Conservation (phyloP, 1,284 basidiomycete species). For the Exobasidium rhododendri region DNA sequence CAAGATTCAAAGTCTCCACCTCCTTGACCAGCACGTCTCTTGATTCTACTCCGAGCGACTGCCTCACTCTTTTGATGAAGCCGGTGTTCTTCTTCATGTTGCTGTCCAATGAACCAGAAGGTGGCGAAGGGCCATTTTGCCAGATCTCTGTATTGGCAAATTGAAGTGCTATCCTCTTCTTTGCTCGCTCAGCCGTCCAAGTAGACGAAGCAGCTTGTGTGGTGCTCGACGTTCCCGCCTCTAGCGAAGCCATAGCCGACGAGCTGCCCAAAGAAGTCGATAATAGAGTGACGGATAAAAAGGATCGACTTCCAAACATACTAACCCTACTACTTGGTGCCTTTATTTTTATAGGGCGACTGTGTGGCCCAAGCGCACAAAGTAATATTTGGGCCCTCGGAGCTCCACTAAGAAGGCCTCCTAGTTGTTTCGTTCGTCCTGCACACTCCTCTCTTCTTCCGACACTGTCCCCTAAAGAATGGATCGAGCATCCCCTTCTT, state of each 20-base stretch:
- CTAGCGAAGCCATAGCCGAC: not conserved
- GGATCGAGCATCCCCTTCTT: no score
- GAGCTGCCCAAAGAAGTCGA: no score
- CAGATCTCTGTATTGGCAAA: conserved; percentile 31
- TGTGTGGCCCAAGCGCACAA: no score
- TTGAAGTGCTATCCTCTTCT: conserved; percentile 31
- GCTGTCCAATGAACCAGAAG: conserved; percentile 35
- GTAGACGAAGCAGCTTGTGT: conserved; percentile 4
- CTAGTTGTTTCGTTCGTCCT: no score
- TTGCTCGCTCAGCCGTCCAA: conserved; percentile 25
- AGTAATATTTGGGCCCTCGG: no score
- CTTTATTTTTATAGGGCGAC: no score
- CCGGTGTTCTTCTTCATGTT: conserved; percentile 52
- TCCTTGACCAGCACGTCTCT: conserved; percentile 64
- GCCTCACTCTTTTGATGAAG: conserved; percentile 47
- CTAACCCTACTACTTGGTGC: no score
- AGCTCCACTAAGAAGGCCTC: no score
- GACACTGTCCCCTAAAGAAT: no score
- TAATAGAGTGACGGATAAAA: no score
- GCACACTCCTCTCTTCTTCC: no score
- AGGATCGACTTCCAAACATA: no score
- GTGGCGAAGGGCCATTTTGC: conserved; percentile 23
- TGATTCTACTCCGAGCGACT: conserved; percentile 38
- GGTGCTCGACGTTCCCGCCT: not conserved
- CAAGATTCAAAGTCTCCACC: conserved; percentile 78